Conservation (phyloP, 2,329 filamentous ascomycete genomes). For the Cercospora sojina region DNA sequence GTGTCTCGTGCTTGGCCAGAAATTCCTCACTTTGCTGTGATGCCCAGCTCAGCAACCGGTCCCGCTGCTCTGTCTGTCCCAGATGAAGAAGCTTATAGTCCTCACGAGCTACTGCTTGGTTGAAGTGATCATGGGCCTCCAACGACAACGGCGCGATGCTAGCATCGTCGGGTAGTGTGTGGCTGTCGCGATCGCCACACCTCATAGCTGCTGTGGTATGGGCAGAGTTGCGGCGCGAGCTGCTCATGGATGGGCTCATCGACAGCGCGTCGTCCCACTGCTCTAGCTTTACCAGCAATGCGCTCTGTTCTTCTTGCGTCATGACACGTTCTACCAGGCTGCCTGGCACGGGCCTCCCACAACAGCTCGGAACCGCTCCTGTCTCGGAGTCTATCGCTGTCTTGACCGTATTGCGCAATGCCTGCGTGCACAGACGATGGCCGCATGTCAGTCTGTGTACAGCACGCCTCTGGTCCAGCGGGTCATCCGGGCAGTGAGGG, state of each 20-base stretch:
- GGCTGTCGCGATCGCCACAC: constrained; percentile 6
- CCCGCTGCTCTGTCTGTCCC: constrained; percentile 34
- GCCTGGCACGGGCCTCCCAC: constrained; percentile 43
- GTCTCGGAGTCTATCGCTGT: constrained; percentile 35
- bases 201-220: constrained; percentile 8
- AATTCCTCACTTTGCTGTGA: constrained; percentile 27
- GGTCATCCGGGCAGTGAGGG: constrained; percentile 36
- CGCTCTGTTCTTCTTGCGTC: constrained; percentile 41
- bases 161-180: constrained; percentile 25
- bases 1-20: constrained; percentile 22
- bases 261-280: constrained; percentile 36
- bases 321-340: constrained; percentile 41
- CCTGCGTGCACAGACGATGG: constrained; percentile 38
- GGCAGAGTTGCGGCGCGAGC: constrained; percentile 19
- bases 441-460: constrained; percentile 39
- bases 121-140: constrained; percentile 24
- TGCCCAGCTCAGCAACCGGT: constrained; percentile 35
- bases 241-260: constrained; percentile 19
- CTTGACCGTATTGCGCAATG: constrained; percentile 39
- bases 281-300: constrained; percentile 36
- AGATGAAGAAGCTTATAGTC: constrained; percentile 32
- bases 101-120: constrained; percentile 27
- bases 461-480: constrained; percentile 30
- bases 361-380: constrained; percentile 43
- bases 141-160: constrained; percentile 14